These are phyloP conservation scores for Geotrichum reessii DNA, from an alignment of 1,139 yeast species.

Conservation along the genomic window DNA sequence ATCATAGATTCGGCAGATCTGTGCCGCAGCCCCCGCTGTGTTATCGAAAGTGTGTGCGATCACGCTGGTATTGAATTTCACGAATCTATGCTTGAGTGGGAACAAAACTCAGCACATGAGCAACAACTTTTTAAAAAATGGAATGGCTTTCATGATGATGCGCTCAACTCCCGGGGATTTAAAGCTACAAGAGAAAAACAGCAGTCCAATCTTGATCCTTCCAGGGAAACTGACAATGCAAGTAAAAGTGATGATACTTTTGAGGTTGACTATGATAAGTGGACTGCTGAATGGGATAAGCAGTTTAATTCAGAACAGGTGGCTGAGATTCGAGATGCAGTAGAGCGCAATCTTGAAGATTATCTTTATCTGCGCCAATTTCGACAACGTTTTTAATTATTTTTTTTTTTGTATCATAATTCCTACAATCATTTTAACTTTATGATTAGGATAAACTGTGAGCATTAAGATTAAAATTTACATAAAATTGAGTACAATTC, in stretches of 20 bases:
- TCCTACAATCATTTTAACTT: too few species aligned
- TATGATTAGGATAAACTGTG: too few species aligned
- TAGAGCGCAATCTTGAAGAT: constrained; percentile 26
- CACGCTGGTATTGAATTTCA: constrained; percentile 25
- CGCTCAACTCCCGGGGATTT: constrained; percentile 29
- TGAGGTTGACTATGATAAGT: constrained; percentile 24
- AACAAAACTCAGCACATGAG: constrained; percentile 22
- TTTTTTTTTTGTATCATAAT: too few species aligned
- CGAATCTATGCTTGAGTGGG: constrained; percentile 29
- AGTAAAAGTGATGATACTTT: constrained; percentile 15
- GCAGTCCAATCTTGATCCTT: neutral
- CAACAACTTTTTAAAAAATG: constrained; percentile 28
- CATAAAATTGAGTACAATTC: too few species aligned
- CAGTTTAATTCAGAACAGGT: constrained; percentile 24
- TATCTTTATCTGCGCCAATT: constrained; percentile 24
- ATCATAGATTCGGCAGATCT: constrained; percentile 30
- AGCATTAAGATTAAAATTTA: too few species aligned
- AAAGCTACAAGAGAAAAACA: constrained; percentile 1
- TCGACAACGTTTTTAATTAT: constrained; percentile 3
- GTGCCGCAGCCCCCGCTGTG: constrained; percentile 25
- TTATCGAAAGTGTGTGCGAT: constrained; percentile 25
- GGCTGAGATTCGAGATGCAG: constrained; percentile 23
- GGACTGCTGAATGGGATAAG: constrained; percentile 26
- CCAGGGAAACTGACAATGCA: neutral
- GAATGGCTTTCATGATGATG: constrained; percentile 33